Percentiles rank a stretch among this genome's conserved stretches.
phyloP scores from a whole-genome alignment of 371 early-diverging fungal genomes.

The Massospora cicadina region DNA sequence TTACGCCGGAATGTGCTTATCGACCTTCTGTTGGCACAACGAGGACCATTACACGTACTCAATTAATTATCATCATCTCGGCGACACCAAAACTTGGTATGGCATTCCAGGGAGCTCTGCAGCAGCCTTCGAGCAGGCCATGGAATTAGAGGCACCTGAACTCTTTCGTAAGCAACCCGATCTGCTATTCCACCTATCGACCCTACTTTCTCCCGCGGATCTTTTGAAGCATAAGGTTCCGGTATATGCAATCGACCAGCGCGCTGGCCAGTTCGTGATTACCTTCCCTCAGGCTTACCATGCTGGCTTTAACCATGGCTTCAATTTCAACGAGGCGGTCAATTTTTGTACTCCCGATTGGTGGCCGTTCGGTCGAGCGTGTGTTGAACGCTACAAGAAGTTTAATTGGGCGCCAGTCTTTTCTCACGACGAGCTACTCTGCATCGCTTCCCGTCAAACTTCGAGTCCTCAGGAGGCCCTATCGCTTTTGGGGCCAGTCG shows the following conservation, averaged over 20 bases:
- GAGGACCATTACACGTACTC: slow-evolving; percentile 94
- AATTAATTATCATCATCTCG: slow-evolving; percentile 91
- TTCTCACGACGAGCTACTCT: slow-evolving; percentile 78
- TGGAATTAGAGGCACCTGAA: slow-evolving; percentile 67
- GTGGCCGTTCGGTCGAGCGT: slow-evolving; percentile 64
- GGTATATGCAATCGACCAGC: slow-evolving; percentile 68
- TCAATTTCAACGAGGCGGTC: slow-evolving; percentile 91
- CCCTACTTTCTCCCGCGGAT: slow-evolving; percentile 71
- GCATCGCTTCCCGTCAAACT: slow-evolving; percentile 12
- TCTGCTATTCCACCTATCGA: slow-evolving; percentile 78
- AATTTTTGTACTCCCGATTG: slow-evolving; percentile 89
- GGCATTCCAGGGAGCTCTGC: slow-evolving; percentile 79
- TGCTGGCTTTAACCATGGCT: slow-evolving; percentile 92
- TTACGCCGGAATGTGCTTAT: slow-evolving; percentile 90
- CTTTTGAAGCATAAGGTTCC: slow-evolving; percentile 52
- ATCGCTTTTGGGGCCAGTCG: neutral
- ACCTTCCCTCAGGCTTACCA: slow-evolving; percentile 93
- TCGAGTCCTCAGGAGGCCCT: neutral
- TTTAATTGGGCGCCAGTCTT: slow-evolving; percentile 74
- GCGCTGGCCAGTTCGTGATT: slow-evolving; percentile 84
- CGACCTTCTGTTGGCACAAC: slow-evolving; percentile 95
- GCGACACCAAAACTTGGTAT: slow-evolving; percentile 96
- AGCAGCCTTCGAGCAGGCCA: slow-evolving; percentile 60
- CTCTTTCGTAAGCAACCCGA: slow-evolving; percentile 82
- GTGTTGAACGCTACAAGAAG: slow-evolving; percentile 58